Conservation (phyloP, 2,329 filamentous ascomycete genomes). For the Xylariaceae sp. region DNA sequence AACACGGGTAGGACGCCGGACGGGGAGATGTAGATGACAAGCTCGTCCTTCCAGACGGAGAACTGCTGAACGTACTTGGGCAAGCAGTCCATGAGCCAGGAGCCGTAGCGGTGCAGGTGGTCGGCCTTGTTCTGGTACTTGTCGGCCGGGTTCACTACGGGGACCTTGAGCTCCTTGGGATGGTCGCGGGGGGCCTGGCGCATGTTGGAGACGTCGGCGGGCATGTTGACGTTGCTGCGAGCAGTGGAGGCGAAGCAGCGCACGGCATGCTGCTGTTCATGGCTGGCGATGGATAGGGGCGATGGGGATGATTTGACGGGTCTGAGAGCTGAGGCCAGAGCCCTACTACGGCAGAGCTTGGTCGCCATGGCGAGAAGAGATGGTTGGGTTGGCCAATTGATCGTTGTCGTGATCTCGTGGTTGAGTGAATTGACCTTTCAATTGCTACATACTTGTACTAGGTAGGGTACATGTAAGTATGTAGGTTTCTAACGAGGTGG, state of each 20-base stretch:
- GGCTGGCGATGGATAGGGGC: conserved; percentile 38
- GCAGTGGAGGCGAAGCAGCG: conserved; percentile 51
- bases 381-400: conserved; percentile 44
- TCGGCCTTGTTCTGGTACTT: conserved; percentile 86
- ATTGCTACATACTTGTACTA: not conserved
- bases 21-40: conserved; percentile 89
- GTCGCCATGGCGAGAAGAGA: conserved; percentile 51
- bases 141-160: conserved; percentile 87
- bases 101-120: conserved; percentile 86
- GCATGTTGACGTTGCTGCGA: conserved; percentile 49
- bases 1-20: conserved; percentile 87
- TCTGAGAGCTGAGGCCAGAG: conserved; percentile 52
- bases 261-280: conserved; percentile 35
- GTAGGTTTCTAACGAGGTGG: no score
- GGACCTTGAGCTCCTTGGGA: conserved; percentile 64
- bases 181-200: conserved; percentile 58
- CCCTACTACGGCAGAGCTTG: conserved; percentile 54
- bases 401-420: conserved; percentile 12
- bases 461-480: no score
- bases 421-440: conserved; percentile 19
- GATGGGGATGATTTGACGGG: conserved; percentile 43
- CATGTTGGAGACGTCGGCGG: conserved; percentile 63
- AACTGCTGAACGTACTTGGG: conserved; percentile 99
- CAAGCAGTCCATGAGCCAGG: conserved; percentile 93
- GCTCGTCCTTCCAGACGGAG: conserved; percentile 98